Evolutionary conservation across 495 filamentous ascomycete species (phyloP), one percentile per base, ranked within the genome.

Genomic region (Pyrenula massariospora): DNA sequence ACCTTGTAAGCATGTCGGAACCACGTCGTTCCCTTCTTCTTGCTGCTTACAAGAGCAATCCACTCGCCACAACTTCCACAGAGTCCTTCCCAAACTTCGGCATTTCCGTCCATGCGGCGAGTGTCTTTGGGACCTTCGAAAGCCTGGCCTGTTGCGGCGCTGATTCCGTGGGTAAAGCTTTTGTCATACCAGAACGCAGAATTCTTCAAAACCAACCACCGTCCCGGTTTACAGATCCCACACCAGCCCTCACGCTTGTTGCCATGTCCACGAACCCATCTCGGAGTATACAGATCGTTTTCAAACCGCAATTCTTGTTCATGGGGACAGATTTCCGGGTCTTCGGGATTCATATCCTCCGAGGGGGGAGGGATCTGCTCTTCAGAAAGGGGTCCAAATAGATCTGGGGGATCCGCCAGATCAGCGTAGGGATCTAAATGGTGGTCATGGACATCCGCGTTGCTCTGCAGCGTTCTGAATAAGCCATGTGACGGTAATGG

Each of bases 181-280:
- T 89, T 91, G 70, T 91, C 87, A 65, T 91, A 91, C 87, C 87
- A 91, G 68, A 87, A 91, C 11, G 86, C 87, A 57, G 83, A 87
- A 67, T 90, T 91, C 73, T 91, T 91, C 55, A 91, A 69, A 19
- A 89, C 87, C 12, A 90, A 75, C 87, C 87, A 91, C 48, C 87
- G 77, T 3, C 87, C 87, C 2, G 86, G 87, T 63, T 87, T 88
- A 70, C 87, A 91, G 62, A 89, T 85, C 12, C 86, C 87, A 58
- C 87, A 91, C 87, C 87, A 91, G 3, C 87, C 87, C 67, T 91
- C 87, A 25, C 87, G 81, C 70, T 88, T 88, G 70, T 88, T 88
- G 12, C 87, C 87, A 59, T 87, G 83, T 19, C 86, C 87, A 42
- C 87, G 84, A 21, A 90, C 84, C 84, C 85, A 91, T 52, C 70